Evolutionary conservation across 164 flowering plant genomes (phyloP).

Genomic region (Dillenia turbinata): DNA sequence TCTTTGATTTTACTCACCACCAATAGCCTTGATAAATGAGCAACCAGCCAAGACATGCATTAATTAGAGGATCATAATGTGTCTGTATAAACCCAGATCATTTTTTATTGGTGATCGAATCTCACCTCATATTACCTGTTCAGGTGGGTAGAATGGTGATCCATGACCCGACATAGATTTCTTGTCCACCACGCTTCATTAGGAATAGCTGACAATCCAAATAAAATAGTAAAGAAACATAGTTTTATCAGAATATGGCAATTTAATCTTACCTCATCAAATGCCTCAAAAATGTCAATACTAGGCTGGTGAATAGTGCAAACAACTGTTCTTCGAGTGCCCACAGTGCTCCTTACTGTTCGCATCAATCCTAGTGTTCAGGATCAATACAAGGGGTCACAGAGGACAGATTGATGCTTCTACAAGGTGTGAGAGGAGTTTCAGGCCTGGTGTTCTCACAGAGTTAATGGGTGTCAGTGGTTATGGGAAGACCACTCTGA

Average conservation of each 20-base stretch:
- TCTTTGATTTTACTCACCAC: too few relatives aligned
- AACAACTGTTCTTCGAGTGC: slow-evolving; percentile 33
- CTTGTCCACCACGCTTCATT: slow-evolving; percentile 7
- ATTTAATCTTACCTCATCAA: slow-evolving; percentile 27
- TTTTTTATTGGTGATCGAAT: too few relatives aligned
- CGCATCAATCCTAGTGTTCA: slow-evolving; percentile 17
- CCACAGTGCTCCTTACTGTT: slow-evolving; percentile 30
- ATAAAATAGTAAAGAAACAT: too few relatives aligned
- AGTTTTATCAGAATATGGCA: too few relatives aligned
- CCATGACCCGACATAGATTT: slow-evolving; percentile 5
- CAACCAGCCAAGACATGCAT: too few relatives aligned
- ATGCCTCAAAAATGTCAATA: slow-evolving; percentile 29
- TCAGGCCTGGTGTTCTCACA: slow-evolving; percentile 18
- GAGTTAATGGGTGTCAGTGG: slow-evolving; percentile 18
- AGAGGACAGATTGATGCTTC: slow-evolving; percentile 31
- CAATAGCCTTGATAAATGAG: too few relatives aligned
- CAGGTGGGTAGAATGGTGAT: background rate
- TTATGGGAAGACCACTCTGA: slow-evolving; percentile 37
- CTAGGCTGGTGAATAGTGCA: slow-evolving; percentile 39
- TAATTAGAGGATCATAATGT: too few relatives aligned
- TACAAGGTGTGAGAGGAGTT: too few relatives aligned
- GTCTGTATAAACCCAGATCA: too few relatives aligned
- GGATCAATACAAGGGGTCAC: slow-evolving; percentile 17
- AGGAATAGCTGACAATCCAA: background rate
- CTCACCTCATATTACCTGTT: slow-evolving; percentile 8